Evolutionary conservation across 1,284 basidiomycete genomes (phyloP), one percentile per base, ranked within the genome.

Genomic region (Irpex sp.): DNA sequence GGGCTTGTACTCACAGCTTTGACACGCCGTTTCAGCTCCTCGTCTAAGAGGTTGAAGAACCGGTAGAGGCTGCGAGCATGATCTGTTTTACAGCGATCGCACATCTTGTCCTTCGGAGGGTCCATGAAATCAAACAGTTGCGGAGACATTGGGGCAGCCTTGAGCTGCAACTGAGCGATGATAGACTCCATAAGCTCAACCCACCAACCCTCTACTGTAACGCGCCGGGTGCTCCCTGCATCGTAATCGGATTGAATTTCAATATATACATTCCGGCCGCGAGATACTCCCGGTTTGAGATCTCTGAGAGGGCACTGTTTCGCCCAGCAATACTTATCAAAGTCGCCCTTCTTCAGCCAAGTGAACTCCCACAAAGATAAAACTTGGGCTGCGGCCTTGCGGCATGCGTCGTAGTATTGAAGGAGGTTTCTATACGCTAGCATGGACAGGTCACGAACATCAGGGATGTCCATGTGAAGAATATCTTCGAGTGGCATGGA

Each of bases 31-130:
- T 46, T n/a, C n/a, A 46, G 11, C 1, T 46, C 39, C 1, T 46
- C 1, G 11, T 46, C 39, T n/a, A 46, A 13, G 39, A 46, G 39
- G n/a, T n/a, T 46, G 39, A 46, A 46, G n/a, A 46, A 46, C 0
- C 39, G 39, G n/a, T 13, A 11, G 13, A 46, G 39, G 13, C 1
- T n/a, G 11, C 0, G 13, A 0, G 13, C 39, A 1, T 11, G 1
- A 2, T 1, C 11, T 1, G 1, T n/a, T 46, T 1, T 46, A 2
- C 39, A 46, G 0, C 0, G 1, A n/a, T 0, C 1, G 39, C 39
- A 46, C 39, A n/a, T 11, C 11, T 13, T 11, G 39, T 46, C 39
- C 39, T 46, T 46, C 1, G 39, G 39, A 46, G n/a, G 31, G 1
- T 33, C 31, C 1, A 46, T n/a, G 39, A n/a, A 13, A 46, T 46